Evolutionary conservation across 2,329 filamentous ascomycete species (phyloP).

Genomic region (Colletotrichum cuscutae): DNA sequence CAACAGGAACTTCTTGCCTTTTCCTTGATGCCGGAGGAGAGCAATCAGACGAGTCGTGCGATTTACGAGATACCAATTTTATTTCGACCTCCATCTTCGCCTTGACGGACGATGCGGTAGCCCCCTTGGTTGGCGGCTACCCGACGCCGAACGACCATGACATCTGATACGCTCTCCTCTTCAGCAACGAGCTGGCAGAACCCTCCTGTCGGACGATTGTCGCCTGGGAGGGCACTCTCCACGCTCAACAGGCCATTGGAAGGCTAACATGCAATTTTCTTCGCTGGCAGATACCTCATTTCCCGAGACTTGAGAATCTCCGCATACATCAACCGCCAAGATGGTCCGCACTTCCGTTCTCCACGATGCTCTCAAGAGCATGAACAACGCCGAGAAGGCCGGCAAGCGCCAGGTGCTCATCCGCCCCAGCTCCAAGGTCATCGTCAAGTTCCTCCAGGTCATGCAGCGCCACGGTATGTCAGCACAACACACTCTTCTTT

Average conservation of each 20-base stretch:
- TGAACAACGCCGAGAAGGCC: constrained; percentile 99
- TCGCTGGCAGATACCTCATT: constrained; percentile 72
- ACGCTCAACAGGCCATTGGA: constrained; percentile 68
- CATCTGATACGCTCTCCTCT: constrained; percentile 70
- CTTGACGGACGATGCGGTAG: constrained; percentile 13
- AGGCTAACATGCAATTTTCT: constrained; percentile 65
- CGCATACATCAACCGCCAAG: constrained; percentile 71
- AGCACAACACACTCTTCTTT: background rate
- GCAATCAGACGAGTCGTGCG: constrained; percentile 62
- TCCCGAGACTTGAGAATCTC: constrained; percentile 85
- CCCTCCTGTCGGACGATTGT: constrained; percentile 61
- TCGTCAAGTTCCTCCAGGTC: constrained; percentile 98
- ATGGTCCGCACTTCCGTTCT: constrained; percentile 99
- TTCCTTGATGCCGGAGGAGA: constrained; percentile 67
- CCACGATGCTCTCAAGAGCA: constrained; percentile 98
- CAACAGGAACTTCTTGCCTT: constrained; percentile 52
- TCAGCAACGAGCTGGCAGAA: constrained; percentile 76
- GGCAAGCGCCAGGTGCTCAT: constrained; percentile 99
- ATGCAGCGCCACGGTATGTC: constrained; percentile 99
- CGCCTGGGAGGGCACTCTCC: constrained; percentile 73
- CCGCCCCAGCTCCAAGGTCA: constrained; percentile 98
- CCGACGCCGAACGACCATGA: constrained; percentile 40
- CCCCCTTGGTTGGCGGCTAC: constrained; percentile 16
- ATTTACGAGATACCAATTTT: constrained; percentile 15
- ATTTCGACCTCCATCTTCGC: constrained; percentile 8